Evolutionary conservation across 768 basidiomycete species (phyloP).

Genomic region (Pulveroboletus sp.): DNA sequence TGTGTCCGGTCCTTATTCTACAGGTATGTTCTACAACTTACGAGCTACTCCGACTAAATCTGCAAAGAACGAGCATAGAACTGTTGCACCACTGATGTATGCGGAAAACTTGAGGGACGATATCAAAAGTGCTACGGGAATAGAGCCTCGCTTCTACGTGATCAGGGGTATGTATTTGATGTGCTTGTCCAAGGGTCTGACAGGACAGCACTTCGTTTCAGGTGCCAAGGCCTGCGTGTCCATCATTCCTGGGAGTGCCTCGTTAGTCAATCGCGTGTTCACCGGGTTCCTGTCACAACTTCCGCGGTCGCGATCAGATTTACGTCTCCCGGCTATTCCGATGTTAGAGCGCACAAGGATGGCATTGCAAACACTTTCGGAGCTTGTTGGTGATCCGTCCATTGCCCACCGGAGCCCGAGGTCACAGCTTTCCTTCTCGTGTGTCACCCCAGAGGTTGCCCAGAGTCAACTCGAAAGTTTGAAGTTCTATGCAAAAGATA

Average conservation of each 20-base stretch:
- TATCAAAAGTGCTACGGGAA: constrained; percentile 42
- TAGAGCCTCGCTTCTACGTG: constrained; percentile 49
- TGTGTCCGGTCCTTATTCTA: constrained; percentile 61
- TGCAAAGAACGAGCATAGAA: constrained; percentile 55
- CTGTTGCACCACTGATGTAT: constrained; percentile 47
- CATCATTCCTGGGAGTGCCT: constrained; percentile 50
- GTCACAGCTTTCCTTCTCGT: constrained; percentile 67
- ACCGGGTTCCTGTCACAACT: constrained; percentile 56
- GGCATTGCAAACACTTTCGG: constrained; percentile 51
- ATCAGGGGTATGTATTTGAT: constrained; percentile 49
- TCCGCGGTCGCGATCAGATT: constrained; percentile 46
- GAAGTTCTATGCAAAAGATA: constrained; percentile 41
- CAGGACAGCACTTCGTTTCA: constrained; percentile 20
- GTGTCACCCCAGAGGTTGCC: constrained; percentile 47
- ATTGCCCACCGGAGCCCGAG: constrained; percentile 48
- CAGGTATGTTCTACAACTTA: constrained; percentile 41
- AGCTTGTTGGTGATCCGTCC: constrained; percentile 42
- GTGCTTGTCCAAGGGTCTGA: not conserved
- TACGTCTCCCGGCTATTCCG: constrained; percentile 33
- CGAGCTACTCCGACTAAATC: not conserved
- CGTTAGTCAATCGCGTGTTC: constrained; percentile 61
- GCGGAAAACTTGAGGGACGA: constrained; percentile 51
- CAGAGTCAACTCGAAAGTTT: constrained; percentile 49
- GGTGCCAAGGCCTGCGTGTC: constrained; percentile 54
- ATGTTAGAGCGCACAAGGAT: constrained; percentile 46